These are phyloP conservation scores for Pterula multifida DNA, from an alignment of 1,284 basidiomycete species.

Conservation along the genomic window DNA sequence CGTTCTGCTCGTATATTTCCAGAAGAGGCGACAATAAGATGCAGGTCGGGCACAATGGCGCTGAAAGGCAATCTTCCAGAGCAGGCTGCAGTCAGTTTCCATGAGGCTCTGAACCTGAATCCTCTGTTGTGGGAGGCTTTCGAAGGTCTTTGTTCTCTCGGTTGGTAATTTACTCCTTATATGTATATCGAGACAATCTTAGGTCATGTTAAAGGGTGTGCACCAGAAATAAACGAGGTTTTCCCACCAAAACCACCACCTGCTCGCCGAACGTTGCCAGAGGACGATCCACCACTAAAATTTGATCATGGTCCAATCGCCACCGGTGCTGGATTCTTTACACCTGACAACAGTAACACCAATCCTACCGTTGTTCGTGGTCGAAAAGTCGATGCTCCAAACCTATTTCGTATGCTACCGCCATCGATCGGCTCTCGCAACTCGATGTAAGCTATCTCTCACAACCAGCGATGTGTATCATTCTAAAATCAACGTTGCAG, in stretches of 20 bases:
- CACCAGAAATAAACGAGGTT: conserved; percentile 56
- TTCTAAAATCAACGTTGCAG: conserved; percentile 25
- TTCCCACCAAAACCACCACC: conserved; percentile 56
- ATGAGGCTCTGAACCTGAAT: conserved; percentile 60
- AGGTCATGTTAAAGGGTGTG: conserved; percentile 32
- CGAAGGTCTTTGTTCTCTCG: conserved; percentile 75
- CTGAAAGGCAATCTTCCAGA: conserved; percentile 65
- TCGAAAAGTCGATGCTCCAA: conserved; percentile 39
- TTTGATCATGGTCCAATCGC: conserved; percentile 30
- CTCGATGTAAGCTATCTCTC: conserved; percentile 37
- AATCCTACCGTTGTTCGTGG: conserved; percentile 39
- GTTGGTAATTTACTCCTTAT: conserved; percentile 27
- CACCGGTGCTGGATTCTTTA: conserved; percentile 66
- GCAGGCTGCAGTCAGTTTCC: conserved; percentile 61
- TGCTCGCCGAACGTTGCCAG: conserved; percentile 37
- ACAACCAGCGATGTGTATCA: too few relatives aligned
- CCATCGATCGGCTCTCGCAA: conserved; percentile 36
- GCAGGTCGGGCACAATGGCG: conserved; percentile 59
- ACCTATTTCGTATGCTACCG: conserved; percentile 46
- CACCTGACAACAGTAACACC: conserved; percentile 52
- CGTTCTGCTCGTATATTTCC: conserved; percentile 43
- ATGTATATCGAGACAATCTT: conserved; percentile 11
- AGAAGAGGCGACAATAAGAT: conserved; percentile 53
- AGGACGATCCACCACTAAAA: conserved; percentile 23
- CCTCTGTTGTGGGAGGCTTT: conserved; percentile 92